Conservation (phyloP, 1,284 basidiomycete species). For the Puccinia coronata region DNA sequence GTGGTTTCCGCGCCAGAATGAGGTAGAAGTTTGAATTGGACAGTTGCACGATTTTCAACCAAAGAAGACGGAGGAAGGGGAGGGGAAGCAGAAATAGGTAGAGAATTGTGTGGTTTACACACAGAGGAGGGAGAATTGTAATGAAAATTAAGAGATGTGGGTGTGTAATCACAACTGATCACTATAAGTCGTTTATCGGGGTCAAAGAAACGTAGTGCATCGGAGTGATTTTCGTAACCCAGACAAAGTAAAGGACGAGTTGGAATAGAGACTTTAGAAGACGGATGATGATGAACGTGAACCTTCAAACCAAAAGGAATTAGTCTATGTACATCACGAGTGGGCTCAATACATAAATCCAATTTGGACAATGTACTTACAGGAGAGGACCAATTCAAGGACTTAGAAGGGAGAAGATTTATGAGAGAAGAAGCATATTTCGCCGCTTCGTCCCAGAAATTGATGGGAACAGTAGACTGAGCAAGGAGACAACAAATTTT, state of each 20-base stretch:
- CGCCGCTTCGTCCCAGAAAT: conserved; percentile 23
- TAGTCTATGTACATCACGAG: neutral
- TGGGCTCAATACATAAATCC: neutral
- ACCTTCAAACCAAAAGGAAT: conserved; percentile 28
- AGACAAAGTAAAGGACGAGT: neutral
- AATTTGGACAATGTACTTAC: neutral
- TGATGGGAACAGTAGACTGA: neutral
- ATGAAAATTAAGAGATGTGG: neutral
- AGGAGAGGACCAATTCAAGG: neutral
- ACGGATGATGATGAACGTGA: conserved; percentile 1
- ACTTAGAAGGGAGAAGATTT: neutral
- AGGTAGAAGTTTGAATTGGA: neutral
- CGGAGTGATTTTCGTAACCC: neutral
- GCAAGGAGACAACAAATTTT: neutral
- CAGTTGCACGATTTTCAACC: too few species aligned
- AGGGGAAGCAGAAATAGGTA: neutral
- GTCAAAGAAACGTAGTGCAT: conserved; percentile 32
- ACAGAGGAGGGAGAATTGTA: neutral
- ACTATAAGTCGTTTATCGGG: neutral
- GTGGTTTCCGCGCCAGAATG: too few species aligned
- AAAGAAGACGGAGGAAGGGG: neutral
- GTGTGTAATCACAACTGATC: conserved; percentile 23
- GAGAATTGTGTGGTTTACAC: neutral
- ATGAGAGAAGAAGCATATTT: neutral
- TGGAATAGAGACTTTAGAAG: neutral